Percentiles rank a stretch among this genome's conserved stretches.
Conservation (phyloP, 805 yeast genomes). For the Candida dajiaensis region DNA sequence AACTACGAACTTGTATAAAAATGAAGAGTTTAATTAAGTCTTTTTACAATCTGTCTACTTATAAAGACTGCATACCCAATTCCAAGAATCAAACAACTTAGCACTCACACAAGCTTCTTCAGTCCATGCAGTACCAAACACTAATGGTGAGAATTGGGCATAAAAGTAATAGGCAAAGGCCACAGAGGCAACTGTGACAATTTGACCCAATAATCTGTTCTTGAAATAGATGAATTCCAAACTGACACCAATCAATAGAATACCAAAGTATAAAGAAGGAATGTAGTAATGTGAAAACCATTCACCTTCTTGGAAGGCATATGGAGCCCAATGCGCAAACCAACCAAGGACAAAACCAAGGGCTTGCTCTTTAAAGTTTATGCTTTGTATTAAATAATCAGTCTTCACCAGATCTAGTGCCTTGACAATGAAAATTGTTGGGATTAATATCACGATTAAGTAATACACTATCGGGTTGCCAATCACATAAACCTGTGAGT, state of each 20-base stretch:
- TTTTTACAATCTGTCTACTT: neutral
- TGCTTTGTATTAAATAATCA: constrained; percentile 9
- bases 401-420: constrained; percentile 23
- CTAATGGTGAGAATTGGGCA: constrained; percentile 35
- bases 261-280: constrained; percentile 44
- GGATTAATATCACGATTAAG: constrained; percentile 32
- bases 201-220: constrained; percentile 24
- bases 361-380: constrained; percentile 18
- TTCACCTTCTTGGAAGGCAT: constrained; percentile 28
- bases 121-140: constrained; percentile 44
- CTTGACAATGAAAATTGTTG: constrained; percentile 17
- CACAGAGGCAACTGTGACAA: constrained; percentile 18
- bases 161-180: constrained; percentile 14
- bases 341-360: constrained; percentile 42
- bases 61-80: constrained; percentile 33
- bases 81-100: constrained; percentile 37
- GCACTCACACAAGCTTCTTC: constrained; percentile 31
- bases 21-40: too few species aligned
- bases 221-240: constrained; percentile 35
- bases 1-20: neutral
- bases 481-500: constrained; percentile 45
- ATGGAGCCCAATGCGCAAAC: constrained; percentile 53
- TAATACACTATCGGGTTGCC: constrained; percentile 63
- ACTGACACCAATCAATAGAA: constrained; percentile 38
- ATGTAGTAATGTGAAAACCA: constrained; percentile 42